Evolutionary conservation across 2,329 filamentous ascomycete genomes (phyloP).

Genomic region (Geosmithia putterillii): DNA sequence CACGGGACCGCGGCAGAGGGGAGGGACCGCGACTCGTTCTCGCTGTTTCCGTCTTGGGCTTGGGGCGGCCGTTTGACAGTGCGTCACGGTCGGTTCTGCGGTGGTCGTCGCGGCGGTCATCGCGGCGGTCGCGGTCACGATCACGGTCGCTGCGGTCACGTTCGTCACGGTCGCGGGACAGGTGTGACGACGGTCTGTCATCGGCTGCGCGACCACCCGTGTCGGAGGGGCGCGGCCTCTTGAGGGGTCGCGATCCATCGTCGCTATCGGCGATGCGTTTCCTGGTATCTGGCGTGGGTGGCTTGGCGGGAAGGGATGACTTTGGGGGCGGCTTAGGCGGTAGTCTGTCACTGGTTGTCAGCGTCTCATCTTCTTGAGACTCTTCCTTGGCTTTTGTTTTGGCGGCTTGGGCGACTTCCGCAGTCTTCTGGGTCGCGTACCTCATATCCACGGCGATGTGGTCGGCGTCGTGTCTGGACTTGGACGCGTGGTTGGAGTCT

Average conservation of each 20-base stretch:
- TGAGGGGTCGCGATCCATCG: conserved; percentile 29
- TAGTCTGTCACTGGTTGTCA: conserved; percentile 10
- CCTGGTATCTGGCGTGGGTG: conserved; percentile 29
- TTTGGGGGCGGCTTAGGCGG: conserved; percentile 19
- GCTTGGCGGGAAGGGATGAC: conserved; percentile 17
- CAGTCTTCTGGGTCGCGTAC: conserved; percentile 4
- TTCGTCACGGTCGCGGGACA: conserved; percentile 16
- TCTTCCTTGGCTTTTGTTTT: too few species aligned
- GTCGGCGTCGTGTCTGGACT: conserved; percentile 2
- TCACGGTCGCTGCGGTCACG: neutral
- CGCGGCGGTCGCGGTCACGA: conserved; percentile 14
- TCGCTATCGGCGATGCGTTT: conserved; percentile 33
- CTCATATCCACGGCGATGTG: conserved; percentile 4
- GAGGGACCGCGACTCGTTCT: conserved; percentile 10
- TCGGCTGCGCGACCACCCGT: conserved; percentile 12
- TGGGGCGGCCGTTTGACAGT: conserved; percentile 22
- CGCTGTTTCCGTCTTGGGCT: conserved; percentile 16
- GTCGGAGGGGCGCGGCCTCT: conserved; percentile 21
- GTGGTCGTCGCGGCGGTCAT: conserved; percentile 1
- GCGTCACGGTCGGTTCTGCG: conserved; percentile 9
- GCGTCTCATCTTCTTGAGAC: conserved; percentile 1
- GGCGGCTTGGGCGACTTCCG: too few species aligned
- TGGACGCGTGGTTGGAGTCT: conserved; percentile 2
- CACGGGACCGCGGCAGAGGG: conserved; percentile 24
- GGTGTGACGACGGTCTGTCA: conserved; percentile 17